Percentiles rank a stretch among this genome's conserved stretches.
Conservation (phyloP, 2,329 filamentous ascomycete genomes). For the Colletotrichum tofieldiae region DNA sequence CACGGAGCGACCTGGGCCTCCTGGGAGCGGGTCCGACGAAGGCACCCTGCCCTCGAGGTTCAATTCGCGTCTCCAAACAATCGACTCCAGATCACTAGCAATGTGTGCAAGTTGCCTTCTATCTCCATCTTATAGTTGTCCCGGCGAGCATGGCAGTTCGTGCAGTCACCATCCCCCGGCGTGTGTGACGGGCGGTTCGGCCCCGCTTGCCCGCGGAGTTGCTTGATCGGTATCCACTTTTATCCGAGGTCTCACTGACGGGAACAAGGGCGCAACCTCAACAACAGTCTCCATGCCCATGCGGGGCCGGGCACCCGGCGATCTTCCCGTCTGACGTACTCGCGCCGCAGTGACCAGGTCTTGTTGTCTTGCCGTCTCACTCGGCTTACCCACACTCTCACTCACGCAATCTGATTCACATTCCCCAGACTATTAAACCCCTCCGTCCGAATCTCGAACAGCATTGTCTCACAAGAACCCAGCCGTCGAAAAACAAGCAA, state of each 20-base stretch:
- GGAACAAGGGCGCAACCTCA: neutral
- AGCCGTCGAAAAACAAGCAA: neutral
- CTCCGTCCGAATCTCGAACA: conserved; percentile 14
- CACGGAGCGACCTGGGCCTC: neutral
- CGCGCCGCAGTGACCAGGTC: conserved; percentile 15
- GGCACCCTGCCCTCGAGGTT: too few species aligned
- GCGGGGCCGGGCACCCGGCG: conserved; percentile 9
- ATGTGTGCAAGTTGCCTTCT: too few species aligned
- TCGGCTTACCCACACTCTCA: neutral
- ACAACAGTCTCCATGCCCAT: conserved; percentile 1
- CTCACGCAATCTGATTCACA: neutral
- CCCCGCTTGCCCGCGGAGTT: neutral
- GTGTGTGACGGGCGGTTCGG: neutral
- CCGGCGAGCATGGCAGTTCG: neutral
- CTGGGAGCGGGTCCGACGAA: too few species aligned
- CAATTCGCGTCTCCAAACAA: neutral
- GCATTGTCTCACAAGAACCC: conserved; percentile 15
- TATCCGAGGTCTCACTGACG: conserved; percentile 4
- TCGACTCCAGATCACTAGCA: too few species aligned
- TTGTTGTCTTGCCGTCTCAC: neutral
- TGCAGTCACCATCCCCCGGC: neutral
- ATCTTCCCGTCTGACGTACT: conserved; percentile 9
- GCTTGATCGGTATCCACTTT: neutral
- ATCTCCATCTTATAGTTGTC: too few species aligned
- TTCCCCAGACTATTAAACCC: neutral